These are phyloP conservation scores for Diplodia corticola DNA, from an alignment of 2,329 filamentous ascomycete genomes.

Conservation along the genomic window DNA sequence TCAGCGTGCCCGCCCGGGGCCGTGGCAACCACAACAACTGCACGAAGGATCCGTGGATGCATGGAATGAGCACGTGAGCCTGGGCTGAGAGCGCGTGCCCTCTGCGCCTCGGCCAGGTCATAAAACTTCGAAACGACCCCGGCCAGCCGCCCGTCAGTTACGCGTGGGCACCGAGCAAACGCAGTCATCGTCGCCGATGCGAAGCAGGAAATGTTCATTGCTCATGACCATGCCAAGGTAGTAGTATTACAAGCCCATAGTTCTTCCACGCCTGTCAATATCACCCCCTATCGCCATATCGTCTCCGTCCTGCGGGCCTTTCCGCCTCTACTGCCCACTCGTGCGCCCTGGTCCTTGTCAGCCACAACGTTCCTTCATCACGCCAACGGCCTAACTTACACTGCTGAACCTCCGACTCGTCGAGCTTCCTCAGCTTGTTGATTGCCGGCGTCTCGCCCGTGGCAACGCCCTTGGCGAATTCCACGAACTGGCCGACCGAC, in stretches of 20 bases:
- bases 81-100: not conserved
- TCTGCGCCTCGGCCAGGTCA: constrained; percentile 15
- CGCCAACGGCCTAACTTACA: constrained; percentile 13
- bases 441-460: constrained; percentile 70
- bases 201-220: constrained; percentile 10
- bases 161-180: constrained; percentile 1
- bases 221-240: constrained; percentile 6
- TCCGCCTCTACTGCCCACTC: constrained; percentile 8
- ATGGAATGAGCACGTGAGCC: not conserved
- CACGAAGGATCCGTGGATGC: not conserved
- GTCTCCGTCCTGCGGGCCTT: not conserved
- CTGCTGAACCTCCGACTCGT: constrained; percentile 60
- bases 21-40: not conserved
- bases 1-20: not conserved
- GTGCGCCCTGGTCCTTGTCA: constrained; percentile 20
- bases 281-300: constrained; percentile 3
- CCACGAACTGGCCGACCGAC: constrained; percentile 62
- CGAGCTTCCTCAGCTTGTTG: constrained; percentile 76
- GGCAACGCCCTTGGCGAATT: constrained; percentile 73
- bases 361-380: constrained; percentile 1
- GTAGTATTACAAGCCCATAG: not conserved
- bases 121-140: constrained; percentile 17
- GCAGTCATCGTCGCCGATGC: constrained; percentile 1
- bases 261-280: not conserved
- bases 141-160: constrained; percentile 1